phyloP scores from a whole-genome alignment of 2,329 filamentous ascomycete species.

The Knoxdaviesia capensis region DNA sequence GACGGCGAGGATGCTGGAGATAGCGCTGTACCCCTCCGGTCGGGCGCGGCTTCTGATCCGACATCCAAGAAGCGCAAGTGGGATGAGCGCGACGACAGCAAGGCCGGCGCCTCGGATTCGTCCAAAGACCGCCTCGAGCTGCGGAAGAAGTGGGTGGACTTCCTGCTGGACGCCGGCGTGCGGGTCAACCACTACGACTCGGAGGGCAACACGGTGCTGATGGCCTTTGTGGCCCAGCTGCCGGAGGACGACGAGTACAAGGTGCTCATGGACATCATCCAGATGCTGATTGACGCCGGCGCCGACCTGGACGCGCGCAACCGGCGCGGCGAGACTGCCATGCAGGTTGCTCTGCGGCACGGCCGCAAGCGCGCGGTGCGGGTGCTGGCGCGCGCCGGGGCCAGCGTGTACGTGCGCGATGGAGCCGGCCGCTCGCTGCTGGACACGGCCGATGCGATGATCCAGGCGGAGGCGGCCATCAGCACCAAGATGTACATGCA shows the following conservation, averaged over 20 bases:
- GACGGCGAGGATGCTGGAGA: not conserved
- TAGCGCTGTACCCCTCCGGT: too few species aligned
- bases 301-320: slow-evolving; percentile 30
- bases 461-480: slow-evolving; percentile 12
- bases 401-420: slow-evolving; percentile 26
- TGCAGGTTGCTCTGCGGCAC: slow-evolving; percentile 30
- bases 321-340: slow-evolving; percentile 30
- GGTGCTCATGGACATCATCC: slow-evolving; percentile 19
- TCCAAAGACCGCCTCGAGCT: slow-evolving; percentile 11
- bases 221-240: slow-evolving; percentile 30
- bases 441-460: slow-evolving; percentile 22
- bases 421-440: slow-evolving; percentile 22
- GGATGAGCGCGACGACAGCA: slow-evolving; percentile 1
- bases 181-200: slow-evolving; percentile 32
- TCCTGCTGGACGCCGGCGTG: slow-evolving; percentile 17
- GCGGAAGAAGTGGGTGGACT: slow-evolving; percentile 9
- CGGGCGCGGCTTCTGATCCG: not conserved
- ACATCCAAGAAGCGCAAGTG: slow-evolving; percentile 1
- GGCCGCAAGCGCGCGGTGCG: slow-evolving; percentile 31
- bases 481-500: slow-evolving; percentile 17
- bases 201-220: slow-evolving; percentile 31
- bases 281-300: slow-evolving; percentile 19
- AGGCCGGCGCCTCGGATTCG: slow-evolving; percentile 12
- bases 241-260: slow-evolving; percentile 30
- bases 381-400: slow-evolving; percentile 23